phyloP scores from a whole-genome alignment of 164 flowering plant species.

The Umbilicus rupestris region DNA sequence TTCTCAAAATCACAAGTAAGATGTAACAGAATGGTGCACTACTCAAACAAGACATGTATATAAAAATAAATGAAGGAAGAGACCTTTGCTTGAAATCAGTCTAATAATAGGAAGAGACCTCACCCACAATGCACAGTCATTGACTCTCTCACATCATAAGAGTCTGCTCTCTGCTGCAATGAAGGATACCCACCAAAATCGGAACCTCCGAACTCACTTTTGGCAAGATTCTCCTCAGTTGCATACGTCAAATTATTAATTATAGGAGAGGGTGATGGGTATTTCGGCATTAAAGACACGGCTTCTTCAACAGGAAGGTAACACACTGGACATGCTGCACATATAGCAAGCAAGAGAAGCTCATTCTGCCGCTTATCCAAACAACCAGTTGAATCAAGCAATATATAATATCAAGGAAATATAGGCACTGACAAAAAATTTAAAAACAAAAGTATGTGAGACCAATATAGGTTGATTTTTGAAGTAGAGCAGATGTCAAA shows the following conservation, averaged over 20 bases:
- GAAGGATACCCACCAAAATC: slow-evolving; percentile 98
- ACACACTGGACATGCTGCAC: slow-evolving; percentile 72
- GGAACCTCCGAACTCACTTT: slow-evolving; percentile 67
- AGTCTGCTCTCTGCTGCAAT: slow-evolving; percentile 61
- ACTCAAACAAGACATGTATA: not conserved
- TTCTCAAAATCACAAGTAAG: not conserved
- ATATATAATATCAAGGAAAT: not conserved
- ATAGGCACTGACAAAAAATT: not conserved
- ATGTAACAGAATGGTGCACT: not conserved
- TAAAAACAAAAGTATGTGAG: not conserved
- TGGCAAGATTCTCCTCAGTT: slow-evolving; percentile 31
- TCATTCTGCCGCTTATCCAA: slow-evolving; percentile 11
- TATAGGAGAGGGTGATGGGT: slow-evolving; percentile 51
- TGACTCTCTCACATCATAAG: slow-evolving; percentile 73
- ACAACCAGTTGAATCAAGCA: not conserved
- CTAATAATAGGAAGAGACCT: slow-evolving; percentile 15
- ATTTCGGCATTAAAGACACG: slow-evolving; percentile 49
- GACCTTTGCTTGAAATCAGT: not conserved
- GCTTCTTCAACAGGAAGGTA: slow-evolving; percentile 67
- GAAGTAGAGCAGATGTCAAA: not conserved
- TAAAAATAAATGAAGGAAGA: not conserved
- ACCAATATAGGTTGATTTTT: not conserved
- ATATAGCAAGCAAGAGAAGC: slow-evolving; percentile 8
- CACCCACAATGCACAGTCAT: slow-evolving; percentile 99
- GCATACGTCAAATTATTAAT: slow-evolving; percentile 37